These are phyloP conservation scores for Populus trichocarpa DNA, from an alignment of 441 rosid genomes.

Conservation along the genomic window DNA sequence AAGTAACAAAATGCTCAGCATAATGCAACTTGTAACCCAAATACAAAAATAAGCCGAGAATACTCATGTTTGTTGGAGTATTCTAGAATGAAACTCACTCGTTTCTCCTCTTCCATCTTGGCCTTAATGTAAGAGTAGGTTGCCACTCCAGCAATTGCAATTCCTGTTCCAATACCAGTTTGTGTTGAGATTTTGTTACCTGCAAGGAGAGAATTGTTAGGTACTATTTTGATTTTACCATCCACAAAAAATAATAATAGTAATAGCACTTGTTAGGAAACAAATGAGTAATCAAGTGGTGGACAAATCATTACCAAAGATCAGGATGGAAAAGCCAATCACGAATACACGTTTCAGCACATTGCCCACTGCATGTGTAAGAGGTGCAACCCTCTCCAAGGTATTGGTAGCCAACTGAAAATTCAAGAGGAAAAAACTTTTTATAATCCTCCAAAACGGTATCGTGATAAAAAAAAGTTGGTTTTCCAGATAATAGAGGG, in stretches of 20 bases:
- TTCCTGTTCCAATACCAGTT: constrained; percentile 76
- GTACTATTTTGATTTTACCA: neutral
- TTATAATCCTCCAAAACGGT: neutral
- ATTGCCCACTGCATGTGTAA: constrained; percentile 94
- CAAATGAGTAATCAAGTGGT: neutral
- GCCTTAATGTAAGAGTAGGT: constrained; percentile 81
- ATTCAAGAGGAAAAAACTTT: neutral
- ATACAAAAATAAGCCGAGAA: neutral
- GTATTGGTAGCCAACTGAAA: constrained; percentile 90
- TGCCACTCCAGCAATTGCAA: constrained; percentile 92
- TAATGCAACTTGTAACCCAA: neutral
- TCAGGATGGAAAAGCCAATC: constrained; percentile 79
- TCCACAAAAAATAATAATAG: neutral
- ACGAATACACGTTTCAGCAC: constrained; percentile 97
- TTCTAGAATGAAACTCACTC: constrained; percentile 38
- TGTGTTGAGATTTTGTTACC: constrained; percentile 90
- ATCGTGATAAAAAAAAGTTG: neutral
- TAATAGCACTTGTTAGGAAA: neutral
- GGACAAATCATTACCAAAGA: constrained; percentile 50
- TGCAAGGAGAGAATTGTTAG: constrained; percentile 25
- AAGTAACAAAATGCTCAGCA: neutral
- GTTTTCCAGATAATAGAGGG: neutral
- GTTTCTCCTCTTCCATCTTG: constrained; percentile 86
- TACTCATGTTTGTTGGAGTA: neutral
- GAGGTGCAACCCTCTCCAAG: constrained; percentile 94